phyloP scores from a whole-genome alignment of 202 grass and related monocot genomes.

The Panicum virgatum region DNA sequence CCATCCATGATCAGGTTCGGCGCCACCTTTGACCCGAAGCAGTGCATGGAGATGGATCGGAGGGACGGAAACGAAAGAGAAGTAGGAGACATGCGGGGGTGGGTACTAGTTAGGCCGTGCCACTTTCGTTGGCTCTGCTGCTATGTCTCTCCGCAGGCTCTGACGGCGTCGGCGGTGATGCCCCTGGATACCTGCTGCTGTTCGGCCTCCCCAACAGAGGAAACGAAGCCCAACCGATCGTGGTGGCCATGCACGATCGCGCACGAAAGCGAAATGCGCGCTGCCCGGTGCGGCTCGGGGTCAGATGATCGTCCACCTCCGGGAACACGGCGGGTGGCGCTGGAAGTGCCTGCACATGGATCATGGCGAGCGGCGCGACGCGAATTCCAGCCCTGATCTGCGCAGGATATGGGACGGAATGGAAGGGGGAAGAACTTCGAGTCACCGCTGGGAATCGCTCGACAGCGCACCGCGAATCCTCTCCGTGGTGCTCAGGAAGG shows the following conservation, averaged over 20 bases:
- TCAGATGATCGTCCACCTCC: neutral
- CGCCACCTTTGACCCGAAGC: neutral
- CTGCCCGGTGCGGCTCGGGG: neutral
- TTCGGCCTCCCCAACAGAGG: conserved; percentile 24
- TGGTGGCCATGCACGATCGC: neutral
- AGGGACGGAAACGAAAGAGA: neutral
- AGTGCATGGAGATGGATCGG: too few relatives aligned
- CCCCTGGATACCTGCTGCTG: neutral
- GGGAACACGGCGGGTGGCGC: conserved; percentile 1
- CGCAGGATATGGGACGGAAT: neutral
- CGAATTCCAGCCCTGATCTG: conserved; percentile 2
- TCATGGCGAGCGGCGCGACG: too few relatives aligned
- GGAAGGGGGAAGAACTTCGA: neutral
- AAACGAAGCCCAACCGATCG: neutral
- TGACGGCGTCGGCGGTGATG: neutral
- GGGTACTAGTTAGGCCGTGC: neutral
- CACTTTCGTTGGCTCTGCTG: neutral
- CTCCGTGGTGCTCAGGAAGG: neutral
- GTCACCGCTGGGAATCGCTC: conserved; percentile 1
- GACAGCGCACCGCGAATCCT: conserved; percentile 27
- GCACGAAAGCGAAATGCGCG: neutral
- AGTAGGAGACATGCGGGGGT: neutral
- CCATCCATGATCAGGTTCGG: neutral
- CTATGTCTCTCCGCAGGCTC: neutral
- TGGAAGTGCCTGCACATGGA: neutral